Percentiles rank a stretch among this genome's conserved stretches.
Conservation (phyloP, 495 filamentous ascomycete species). For the Penicillium argentinense region DNA sequence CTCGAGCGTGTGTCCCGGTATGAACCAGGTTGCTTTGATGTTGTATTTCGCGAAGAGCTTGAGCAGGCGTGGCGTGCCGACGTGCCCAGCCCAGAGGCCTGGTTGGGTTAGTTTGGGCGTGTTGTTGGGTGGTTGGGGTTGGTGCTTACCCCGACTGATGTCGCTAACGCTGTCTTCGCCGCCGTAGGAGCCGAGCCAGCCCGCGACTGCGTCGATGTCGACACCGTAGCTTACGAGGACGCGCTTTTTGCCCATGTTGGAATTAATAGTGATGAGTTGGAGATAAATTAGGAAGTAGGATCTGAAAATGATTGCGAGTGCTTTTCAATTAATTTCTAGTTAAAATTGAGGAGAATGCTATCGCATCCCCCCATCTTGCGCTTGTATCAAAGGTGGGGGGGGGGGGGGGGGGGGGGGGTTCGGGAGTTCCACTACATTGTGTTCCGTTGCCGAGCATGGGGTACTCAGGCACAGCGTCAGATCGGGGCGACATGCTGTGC, state of each 20-base stretch:
- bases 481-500: too few relatives aligned
- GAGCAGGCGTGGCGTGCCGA: conserved; percentile 69
- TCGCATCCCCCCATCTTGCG: too few relatives aligned
- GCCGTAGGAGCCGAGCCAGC: conserved; percentile 73
- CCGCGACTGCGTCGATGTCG: conserved; percentile 70
- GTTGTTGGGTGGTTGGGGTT: neutral
- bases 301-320: too few relatives aligned
- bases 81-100: conserved; percentile 72
- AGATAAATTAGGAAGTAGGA: neutral
- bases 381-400: too few relatives aligned
- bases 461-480: too few relatives aligned
- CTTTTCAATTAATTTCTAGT: too few relatives aligned
- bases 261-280: neutral
- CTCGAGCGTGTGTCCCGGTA: conserved; percentile 77
- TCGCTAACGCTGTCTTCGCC: conserved; percentile 69
- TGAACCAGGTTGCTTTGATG: conserved; percentile 84
- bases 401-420: too few relatives aligned
- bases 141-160: conserved; percentile 57
- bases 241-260: conserved; percentile 59
- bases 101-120: neutral
- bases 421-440: too few relatives aligned
- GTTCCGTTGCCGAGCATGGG: too few relatives aligned
- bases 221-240: conserved; percentile 57
- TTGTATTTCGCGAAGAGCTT: conserved; percentile 77
- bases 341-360: too few relatives aligned